Base-by-base conservation (phyloP, 208 protist species). In the Leishmania aethiopica region DNA sequence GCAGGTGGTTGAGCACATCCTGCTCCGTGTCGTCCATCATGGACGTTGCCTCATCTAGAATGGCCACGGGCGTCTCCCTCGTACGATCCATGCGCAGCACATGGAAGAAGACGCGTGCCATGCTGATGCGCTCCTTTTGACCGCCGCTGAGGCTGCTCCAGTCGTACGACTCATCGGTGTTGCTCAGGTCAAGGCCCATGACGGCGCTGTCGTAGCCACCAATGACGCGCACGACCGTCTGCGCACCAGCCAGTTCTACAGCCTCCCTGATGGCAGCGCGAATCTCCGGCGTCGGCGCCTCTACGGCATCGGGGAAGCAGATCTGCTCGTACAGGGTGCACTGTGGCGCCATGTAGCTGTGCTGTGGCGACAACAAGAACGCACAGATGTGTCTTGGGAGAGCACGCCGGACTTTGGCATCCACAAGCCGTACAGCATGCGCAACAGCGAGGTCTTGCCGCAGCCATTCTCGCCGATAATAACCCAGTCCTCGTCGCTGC, bases 11-110 rank as follows among this genome's bases (percentile, higher is more conserved):
- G 62, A 97, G 76, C 25, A 97, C 92, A 71, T 94, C 90, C 84
- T 96, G 88, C 86, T 96, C 92, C 60, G 92, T 95, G 59, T 96
- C 93, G 80, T 96, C 93, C 93, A 98, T 96, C 93, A 95, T 96
- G 15, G 92, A 96, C 8, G 95, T 97, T 1, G 94, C 89, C 84
- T 98, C 95, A 83, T 98, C 95, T 17, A 97, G 79, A 10, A 98
- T 88, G 28, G 89, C 94, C 0, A 97, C 86, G 1, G 90, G 92
- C 28, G 85, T 91, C 55, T 86, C 75, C 66, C 88, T 84, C 37
- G 73, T 88, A 55, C 90, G 88, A 69, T 96, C 88, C 84, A 92
- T 93, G 73, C 71, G 71, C 37, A 98, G 74, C 7, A 94, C 86
- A 69, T 95, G 91, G 81, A 94, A 98, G 86, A 97, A 98, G 32